These are phyloP conservation scores for Phytopythium kandeliae DNA, from an alignment of 352 stramenopile genomes.

Conservation along the genomic window DNA sequence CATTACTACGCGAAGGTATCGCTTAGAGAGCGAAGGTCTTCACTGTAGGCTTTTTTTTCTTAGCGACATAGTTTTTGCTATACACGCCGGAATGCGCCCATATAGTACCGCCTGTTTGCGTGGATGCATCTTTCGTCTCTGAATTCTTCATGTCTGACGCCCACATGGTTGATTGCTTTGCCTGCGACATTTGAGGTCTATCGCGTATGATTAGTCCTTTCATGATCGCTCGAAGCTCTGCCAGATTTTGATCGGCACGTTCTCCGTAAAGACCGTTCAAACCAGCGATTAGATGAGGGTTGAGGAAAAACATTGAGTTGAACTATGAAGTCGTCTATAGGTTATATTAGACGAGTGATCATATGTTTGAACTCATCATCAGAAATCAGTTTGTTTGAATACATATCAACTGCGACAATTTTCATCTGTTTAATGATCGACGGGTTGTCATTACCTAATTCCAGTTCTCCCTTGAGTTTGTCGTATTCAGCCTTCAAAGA, in stretches of 20 bases:
- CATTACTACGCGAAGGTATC: too few relatives aligned
- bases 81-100: neutral
- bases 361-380: conserved; percentile 15
- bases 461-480: conserved; percentile 12
- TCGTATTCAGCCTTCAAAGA: conserved; percentile 12
- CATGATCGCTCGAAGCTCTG: neutral
- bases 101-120: neutral
- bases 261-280: too few relatives aligned
- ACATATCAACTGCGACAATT: conserved; percentile 13
- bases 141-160: neutral
- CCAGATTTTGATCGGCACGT: too few relatives aligned
- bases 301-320: too few relatives aligned
- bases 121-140: neutral
- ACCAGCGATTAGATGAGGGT: too few relatives aligned
- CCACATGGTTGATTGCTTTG: neutral
- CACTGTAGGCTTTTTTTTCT: neutral
- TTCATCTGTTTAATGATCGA: conserved; percentile 9
- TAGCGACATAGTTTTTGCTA: neutral
- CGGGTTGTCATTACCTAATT: conserved; percentile 10
- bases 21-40: neutral
- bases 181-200: neutral
- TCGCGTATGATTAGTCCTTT: neutral
- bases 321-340: too few relatives aligned
- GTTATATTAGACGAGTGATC: conserved; percentile 13
- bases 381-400: conserved; percentile 13